phyloP scores from a whole-genome alignment of 345 rosid species.

The Hirschfeldia incana region DNA sequence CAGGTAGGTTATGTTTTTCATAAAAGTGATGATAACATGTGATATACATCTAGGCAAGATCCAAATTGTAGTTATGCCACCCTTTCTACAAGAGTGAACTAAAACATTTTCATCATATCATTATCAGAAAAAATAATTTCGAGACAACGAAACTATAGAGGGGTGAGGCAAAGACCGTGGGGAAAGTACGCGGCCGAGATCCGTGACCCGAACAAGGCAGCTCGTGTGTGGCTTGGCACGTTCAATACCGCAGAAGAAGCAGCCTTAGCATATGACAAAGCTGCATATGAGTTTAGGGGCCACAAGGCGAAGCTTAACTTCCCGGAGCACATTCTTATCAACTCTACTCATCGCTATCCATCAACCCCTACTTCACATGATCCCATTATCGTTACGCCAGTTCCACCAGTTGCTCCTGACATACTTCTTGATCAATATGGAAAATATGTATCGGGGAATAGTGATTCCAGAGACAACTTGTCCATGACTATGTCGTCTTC shows the following conservation, averaged over 20 bases:
- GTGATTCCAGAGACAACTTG: background rate
- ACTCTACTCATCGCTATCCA: slow-evolving; percentile 18
- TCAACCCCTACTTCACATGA: slow-evolving; percentile 9
- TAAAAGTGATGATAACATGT: background rate
- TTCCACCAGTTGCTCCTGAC: slow-evolving; percentile 24
- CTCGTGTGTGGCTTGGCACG: slow-evolving; percentile 42
- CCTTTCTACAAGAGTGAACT: background rate
- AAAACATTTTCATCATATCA: background rate
- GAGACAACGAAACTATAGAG: slow-evolving; percentile 39
- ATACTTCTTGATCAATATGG: slow-evolving; percentile 39
- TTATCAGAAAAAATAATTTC: slow-evolving; percentile 9
- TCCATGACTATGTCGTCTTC: slow-evolving; percentile 25
- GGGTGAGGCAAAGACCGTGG: slow-evolving; percentile 43
- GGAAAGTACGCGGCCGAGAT: slow-evolving; percentile 43
- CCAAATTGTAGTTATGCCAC: background rate
- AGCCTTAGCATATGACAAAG: slow-evolving; percentile 41
- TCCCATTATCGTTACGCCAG: background rate
- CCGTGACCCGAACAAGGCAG: slow-evolving; percentile 39
- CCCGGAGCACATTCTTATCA: slow-evolving; percentile 31
- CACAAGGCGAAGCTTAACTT: slow-evolving; percentile 42
- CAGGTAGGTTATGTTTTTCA: background rate
- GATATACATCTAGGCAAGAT: background rate
- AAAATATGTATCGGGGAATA: background rate
- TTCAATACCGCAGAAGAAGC: slow-evolving; percentile 39
- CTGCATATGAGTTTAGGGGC: slow-evolving; percentile 39